Percentiles rank a stretch among this genome's conserved stretches.
Evolutionary conservation across 108 stramenopile species (phyloP).

Genomic region (Pseudonitzschia multiseries): DNA sequence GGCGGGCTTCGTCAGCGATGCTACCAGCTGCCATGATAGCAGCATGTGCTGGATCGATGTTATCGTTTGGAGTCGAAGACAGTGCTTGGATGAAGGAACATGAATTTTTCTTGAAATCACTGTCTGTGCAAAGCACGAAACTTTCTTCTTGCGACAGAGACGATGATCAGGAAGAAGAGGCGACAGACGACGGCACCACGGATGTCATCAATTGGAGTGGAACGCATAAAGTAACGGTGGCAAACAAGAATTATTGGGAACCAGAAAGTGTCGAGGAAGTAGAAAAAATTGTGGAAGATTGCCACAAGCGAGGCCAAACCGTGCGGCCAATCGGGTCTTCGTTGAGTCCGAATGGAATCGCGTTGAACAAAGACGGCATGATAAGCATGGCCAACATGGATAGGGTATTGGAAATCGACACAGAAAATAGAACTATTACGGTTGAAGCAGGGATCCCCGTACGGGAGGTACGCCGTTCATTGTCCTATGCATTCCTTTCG

Average conservation of each 20-base stretch:
- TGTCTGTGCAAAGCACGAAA: background rate
- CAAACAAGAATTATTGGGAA: conserved; percentile 64
- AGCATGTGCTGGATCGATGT: background rate
- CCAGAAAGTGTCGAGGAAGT: conserved; percentile 72
- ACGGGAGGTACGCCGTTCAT: conserved; percentile 39
- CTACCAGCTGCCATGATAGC: background rate
- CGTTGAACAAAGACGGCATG: conserved; percentile 73
- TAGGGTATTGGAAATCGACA: conserved; percentile 76
- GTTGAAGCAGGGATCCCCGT: conserved; percentile 94
- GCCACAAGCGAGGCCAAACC: conserved; percentile 49
- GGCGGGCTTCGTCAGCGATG: background rate
- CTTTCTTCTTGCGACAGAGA: background rate
- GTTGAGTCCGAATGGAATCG: conserved; percentile 94
- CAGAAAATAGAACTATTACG: conserved; percentile 78
- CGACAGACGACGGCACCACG: conserved; percentile 51
- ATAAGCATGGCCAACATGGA: conserved; percentile 88
- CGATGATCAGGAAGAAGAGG: conserved; percentile 12
- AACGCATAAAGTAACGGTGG: conserved; percentile 66
- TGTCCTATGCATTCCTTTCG: conserved; percentile 38
- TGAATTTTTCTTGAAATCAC: background rate
- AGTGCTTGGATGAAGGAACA: background rate
- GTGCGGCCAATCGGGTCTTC: conserved; percentile 93
- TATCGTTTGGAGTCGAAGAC: background rate
- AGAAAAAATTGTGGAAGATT: conserved; percentile 54
- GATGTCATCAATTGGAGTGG: conserved; percentile 86